Base-by-base conservation (phyloP, 768 basidiomycete species). In the Galerina sulciceps region DNA sequence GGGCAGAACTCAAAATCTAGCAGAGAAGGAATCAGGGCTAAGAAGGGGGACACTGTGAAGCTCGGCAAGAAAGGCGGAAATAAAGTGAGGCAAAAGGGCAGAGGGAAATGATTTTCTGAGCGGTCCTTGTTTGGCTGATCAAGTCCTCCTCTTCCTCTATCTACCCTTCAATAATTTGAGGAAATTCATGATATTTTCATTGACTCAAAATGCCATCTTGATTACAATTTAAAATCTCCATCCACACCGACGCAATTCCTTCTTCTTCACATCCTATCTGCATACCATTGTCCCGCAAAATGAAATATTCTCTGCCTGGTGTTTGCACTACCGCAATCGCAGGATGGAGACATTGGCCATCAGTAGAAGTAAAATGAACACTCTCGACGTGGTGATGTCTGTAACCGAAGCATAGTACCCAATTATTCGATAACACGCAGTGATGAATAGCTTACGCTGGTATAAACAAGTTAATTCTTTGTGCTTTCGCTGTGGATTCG, bases 341-440 rank as follows among this genome's bases (percentile, higher is more conserved):
- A 1, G 73, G 70, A 65, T 92, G 90, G 15, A 93, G 71, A 2
- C 75, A 67, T 17, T 65, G 63, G 9, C 80, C 75, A 8, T 71
- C 65, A 0, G 76, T 53, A 0, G 81, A 74, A 4, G 77, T 77
- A 64, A 92, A 86, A 69, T 92, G 88, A 4, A 91, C 71, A 66
- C 90, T 89, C 68, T 93, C 91, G 14, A 93, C 79, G 65, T 89
- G 84, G 68, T 92, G 90, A 55, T 89, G 87, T 37, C 90, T 93
- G 40, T 13, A 36, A 41, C 13, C 36, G 36, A 17, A 11, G 45
- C 37, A 41, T 51, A 20, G 43, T 40, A 20, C 57, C 35, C 37
- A 10, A 46, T 31, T 20, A 34, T 48, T 42, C 34, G 31, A 35
- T 9, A 13, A n/a, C 42, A 18, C 17, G 22, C 8, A 54, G 5